Evolutionary conservation across 306 rosid genomes (phyloP).

Genomic region (Malus sylvestris): DNA sequence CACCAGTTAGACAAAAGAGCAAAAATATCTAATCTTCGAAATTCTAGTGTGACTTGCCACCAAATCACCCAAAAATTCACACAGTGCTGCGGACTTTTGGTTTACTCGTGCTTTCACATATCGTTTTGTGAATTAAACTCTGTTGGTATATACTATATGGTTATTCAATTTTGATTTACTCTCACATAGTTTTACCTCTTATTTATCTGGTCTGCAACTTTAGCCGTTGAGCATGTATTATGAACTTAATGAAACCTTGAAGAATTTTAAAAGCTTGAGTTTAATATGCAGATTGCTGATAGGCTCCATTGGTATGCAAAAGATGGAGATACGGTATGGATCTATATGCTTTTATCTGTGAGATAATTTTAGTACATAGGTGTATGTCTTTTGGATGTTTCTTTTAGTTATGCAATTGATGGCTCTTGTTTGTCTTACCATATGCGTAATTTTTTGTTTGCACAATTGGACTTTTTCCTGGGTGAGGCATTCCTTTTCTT

Average conservation of each 20-base stretch:
- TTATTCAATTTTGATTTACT: not conserved
- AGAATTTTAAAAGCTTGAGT: constrained; percentile 19
- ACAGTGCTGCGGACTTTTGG: not conserved
- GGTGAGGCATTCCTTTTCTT: not conserved
- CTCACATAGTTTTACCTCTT: not conserved
- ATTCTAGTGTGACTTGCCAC: not conserved
- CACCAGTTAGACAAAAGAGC: not conserved
- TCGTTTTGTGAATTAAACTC: no score
- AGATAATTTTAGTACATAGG: not conserved
- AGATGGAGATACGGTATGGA: constrained; percentile 67
- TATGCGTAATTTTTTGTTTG: not conserved
- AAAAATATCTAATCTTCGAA: not conserved
- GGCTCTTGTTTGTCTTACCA: not conserved
- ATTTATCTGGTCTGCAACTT: not conserved
- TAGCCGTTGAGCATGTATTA: not conserved
- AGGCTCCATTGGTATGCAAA: constrained; percentile 68
- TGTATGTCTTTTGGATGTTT: constrained; percentile 5
- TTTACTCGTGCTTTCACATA: not conserved
- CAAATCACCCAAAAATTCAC: not conserved
- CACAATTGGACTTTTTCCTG: not conserved
- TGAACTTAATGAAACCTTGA: constrained; percentile 3
- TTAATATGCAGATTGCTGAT: constrained; percentile 66
- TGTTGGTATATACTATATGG: not conserved
- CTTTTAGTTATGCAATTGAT: not conserved
- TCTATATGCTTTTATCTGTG: not conserved